Evolutionary conservation across 306 rosid species (phyloP), one percentile per base, ranked within the genome.

Genomic region (Leucaena leucocephala): DNA sequence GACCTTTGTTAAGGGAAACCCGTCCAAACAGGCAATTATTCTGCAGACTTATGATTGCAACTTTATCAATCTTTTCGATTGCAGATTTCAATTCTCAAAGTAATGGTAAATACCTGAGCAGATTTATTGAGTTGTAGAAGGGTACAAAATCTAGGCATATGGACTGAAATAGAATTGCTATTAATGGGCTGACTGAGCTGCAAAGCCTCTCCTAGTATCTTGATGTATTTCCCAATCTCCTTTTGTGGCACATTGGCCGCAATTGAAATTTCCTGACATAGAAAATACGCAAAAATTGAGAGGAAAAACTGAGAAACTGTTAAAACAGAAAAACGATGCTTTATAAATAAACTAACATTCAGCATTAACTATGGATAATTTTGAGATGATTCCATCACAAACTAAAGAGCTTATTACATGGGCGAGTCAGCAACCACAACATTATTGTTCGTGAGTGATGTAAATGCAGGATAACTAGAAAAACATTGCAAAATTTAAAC

Each of bases 111-210:
- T 88, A 91, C 99, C 98, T 95, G 98, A 79, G 99, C 99, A 83
- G 98, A 95, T 84, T 93, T 91, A 83, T 91, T 95, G 82, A 95
- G 99, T 78, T 95, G 98, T 73, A 92, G 97, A 71, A 92, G 99
- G 8, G 98, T 90, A 90, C 99, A 95, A 88, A 93, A 91, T 86
- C 98, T 89, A 16, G 98, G 99, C 98, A 91, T 91, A 78, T 95
- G 98, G 50, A 95, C 99, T 6, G 97, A 93, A 78, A 95, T 89
- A 42, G 98, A 95, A 76, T 95, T 93, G 92, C 98, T 93, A 80
- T 95, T 95, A 77, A 95, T 86, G 73, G 99, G 99, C 78, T 92
- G 99, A 86, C 99, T 95, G 42, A 95, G 91, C 79, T 95, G 97
- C 38, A 95, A 83, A 61, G 99, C 99, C 76, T 95, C 98, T 65